These are phyloP conservation scores for Sclerotinia subarctica DNA, from an alignment of 2,329 filamentous ascomycete genomes.

Conservation along the genomic window DNA sequence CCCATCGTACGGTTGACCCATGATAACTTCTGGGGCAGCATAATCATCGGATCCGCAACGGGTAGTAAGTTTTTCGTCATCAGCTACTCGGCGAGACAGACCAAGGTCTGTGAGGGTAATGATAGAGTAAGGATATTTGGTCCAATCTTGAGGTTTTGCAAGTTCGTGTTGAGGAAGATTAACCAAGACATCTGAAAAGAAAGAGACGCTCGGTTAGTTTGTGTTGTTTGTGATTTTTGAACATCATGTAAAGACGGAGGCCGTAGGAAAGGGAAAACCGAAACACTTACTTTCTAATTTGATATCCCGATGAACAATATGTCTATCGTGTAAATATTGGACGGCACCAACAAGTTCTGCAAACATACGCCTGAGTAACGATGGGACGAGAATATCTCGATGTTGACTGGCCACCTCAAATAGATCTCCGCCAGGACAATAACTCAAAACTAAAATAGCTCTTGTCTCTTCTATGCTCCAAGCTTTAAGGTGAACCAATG, in stretches of 20 bases:
- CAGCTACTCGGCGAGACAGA: slow-evolving; percentile 78
- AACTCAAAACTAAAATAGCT: slow-evolving; percentile 81
- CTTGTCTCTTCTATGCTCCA: slow-evolving; percentile 82
- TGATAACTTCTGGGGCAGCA: slow-evolving; percentile 90
- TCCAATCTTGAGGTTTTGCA: slow-evolving; percentile 64
- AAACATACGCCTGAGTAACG: slow-evolving; percentile 79
- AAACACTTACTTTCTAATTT: slow-evolving; percentile 84
- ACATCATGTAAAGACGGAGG: not conserved
- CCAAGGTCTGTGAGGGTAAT: slow-evolving; percentile 90
- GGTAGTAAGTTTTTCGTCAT: slow-evolving; percentile 86
- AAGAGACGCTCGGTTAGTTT: not conserved
- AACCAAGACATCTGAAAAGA: slow-evolving; percentile 73
- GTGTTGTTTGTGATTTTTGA: not conserved
- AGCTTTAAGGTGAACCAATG: slow-evolving; percentile 84
- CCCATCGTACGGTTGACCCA: slow-evolving; percentile 93
- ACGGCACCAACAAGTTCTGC: slow-evolving; percentile 84
- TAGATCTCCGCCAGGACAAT: slow-evolving; percentile 90
- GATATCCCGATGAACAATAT: slow-evolving; percentile 94
- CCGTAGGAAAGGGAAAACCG: slow-evolving; percentile 21
- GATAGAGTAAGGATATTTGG: slow-evolving; percentile 74
- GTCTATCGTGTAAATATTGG: slow-evolving; percentile 76
- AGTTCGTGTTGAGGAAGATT: slow-evolving; percentile 72
- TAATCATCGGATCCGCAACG: slow-evolving; percentile 97
- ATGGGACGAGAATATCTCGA: slow-evolving; percentile 62
- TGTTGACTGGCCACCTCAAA: slow-evolving; percentile 85